Evolutionary conservation across 192 early-diverging fungal species (phyloP), one percentile per base, ranked within the genome.

Genomic region (Backusella tuberculispora): DNA sequence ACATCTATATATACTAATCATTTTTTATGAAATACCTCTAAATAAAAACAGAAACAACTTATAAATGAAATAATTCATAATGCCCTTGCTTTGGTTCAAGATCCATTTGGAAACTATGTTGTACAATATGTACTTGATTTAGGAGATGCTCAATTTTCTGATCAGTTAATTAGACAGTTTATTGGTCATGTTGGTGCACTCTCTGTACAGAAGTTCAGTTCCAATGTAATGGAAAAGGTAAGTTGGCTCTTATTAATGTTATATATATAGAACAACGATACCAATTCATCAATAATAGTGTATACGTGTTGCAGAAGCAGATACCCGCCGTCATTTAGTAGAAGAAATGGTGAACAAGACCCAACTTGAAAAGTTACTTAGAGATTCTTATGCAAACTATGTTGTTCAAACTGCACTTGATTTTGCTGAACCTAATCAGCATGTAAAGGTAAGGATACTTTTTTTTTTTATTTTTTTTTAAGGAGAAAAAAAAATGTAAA

Each of bases 141-240:
- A 63, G 86, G 85, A 7, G 86, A 94, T 29, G 74, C 79, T 6
- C 85, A 84, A 6, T 95, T 88, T 67, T 87, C 90, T 17, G 92
- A 95, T 69, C 77, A 85, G 6, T 78, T 96, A 63, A 92, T 95
- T 77, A 83, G 82, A n/a, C 88, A 85, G 40, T 95, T 96, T 76
- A 83, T 94, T 67, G 91, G 88, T 34, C 87, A 91, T 75, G 90
- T 94, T 40, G 90, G 89, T 74, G 76, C 77, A 3, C 82, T 96
- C 19, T 95, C 94, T 13, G 89, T 93, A 47, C 95, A 96, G 86
- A 96, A 96, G 81, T 95, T 94, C 77, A 93, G 92, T 71, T 95
- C 93, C 17, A 96, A 96, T 78, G 95, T 95, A 63, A 94, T 96
- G 81, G 95, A 96, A 83, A 96, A 96, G 88, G 90, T 90, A 86